phyloP scores from a whole-genome alignment of 176 grass and related monocot genomes.

The Carex pumila region DNA sequence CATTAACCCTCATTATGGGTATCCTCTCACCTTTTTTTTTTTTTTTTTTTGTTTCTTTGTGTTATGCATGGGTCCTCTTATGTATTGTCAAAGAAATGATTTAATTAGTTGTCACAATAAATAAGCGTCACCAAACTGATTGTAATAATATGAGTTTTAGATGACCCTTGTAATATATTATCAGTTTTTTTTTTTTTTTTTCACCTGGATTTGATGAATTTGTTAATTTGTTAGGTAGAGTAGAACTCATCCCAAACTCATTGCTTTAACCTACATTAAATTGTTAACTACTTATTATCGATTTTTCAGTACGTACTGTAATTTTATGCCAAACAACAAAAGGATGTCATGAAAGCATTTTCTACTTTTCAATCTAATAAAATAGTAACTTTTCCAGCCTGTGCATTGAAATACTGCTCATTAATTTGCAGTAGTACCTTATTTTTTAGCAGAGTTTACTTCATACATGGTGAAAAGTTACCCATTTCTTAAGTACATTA shows the following conservation, averaged over 20 bases:
- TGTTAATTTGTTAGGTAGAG: neutral
- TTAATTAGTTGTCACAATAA: neutral
- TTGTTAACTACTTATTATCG: neutral
- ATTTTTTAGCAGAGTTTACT: neutral
- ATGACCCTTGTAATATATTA: no score
- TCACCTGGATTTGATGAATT: neutral
- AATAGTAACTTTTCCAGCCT: neutral
- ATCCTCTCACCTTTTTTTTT: neutral
- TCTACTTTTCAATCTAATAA: neutral
- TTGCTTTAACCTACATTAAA: neutral
- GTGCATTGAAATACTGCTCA: neutral
- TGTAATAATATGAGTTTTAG: neutral
- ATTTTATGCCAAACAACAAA: neutral
- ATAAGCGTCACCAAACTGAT: neutral
- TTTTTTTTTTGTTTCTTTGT: neutral
- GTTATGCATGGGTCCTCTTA: neutral
- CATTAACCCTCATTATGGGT: constrained; percentile 54
- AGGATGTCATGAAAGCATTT: neutral
- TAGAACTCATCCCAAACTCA: neutral
- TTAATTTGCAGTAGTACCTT: neutral
- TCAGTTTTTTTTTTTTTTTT: neutral
- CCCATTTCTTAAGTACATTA: no score
- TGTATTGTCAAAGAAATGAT: neutral
- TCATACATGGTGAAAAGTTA: neutral
- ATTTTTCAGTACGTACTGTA: neutral